These are phyloP conservation scores for Pyrenopolyporus hunteri DNA, from an alignment of 495 filamentous ascomycete genomes.

Conservation along the genomic window DNA sequence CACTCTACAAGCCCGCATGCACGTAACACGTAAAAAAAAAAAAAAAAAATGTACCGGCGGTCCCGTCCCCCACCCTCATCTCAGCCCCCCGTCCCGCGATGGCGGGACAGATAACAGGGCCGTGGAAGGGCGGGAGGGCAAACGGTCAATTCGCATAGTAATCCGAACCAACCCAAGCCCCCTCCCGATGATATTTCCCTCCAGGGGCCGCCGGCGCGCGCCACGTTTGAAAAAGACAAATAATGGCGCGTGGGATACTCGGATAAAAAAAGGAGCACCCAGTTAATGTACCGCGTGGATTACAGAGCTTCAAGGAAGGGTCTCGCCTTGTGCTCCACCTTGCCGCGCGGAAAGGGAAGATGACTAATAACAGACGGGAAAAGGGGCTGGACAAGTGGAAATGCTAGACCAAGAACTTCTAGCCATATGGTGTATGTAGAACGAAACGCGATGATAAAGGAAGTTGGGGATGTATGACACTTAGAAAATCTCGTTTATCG, in stretches of 20 bases:
- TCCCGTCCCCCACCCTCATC: conserved; percentile 40
- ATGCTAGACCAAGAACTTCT: not conserved
- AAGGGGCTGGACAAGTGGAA: not conserved
- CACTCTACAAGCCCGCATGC: too few species aligned
- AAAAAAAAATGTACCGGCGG: conserved; percentile 43
- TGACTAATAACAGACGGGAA: conserved; percentile 1
- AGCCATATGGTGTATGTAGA: too few species aligned
- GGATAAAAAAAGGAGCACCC: conserved; percentile 17
- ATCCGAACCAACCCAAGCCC: conserved; percentile 44
- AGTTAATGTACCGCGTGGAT: conserved; percentile 65
- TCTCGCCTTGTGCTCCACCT: conserved; percentile 70
- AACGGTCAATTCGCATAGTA: conserved; percentile 47
- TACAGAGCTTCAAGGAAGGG: conserved; percentile 69
- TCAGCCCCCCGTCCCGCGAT: conserved; percentile 26
- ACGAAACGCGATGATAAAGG: not conserved
- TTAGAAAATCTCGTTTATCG: not conserved
- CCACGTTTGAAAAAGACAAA: conserved; percentile 12
- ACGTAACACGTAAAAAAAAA: too few species aligned
- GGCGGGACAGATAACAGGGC: conserved; percentile 38
- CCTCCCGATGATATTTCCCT: conserved; percentile 33
- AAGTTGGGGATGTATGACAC: not conserved
- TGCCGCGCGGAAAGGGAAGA: conserved; percentile 54
- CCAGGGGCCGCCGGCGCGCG: conserved; percentile 38
- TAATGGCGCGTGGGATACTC: conserved; percentile 23
- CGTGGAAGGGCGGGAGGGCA: conserved; percentile 37